These are phyloP conservation scores for Coemansia brasiliensis DNA, from an alignment of 192 early-diverging fungal species.

Conservation along the genomic window DNA sequence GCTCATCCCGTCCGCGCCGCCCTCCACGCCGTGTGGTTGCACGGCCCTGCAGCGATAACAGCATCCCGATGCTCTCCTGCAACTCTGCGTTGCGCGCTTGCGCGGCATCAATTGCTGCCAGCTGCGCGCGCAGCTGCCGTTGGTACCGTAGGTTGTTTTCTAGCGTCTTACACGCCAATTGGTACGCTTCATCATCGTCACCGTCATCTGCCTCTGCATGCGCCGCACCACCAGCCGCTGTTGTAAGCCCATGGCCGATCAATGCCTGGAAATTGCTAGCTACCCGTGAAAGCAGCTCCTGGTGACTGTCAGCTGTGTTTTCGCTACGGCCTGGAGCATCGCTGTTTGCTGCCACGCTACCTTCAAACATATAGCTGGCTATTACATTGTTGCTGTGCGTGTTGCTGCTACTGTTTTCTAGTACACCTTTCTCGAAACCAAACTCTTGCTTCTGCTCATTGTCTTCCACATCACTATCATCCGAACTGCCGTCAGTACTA, in stretches of 20 bases:
- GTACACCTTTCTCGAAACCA: neutral
- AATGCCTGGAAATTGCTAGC: constrained; percentile 47
- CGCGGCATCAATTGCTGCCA: constrained; percentile 55
- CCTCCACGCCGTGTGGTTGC: constrained; percentile 37
- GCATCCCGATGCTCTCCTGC: constrained; percentile 35
- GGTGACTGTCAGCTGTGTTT: constrained; percentile 3
- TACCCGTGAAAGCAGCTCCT: constrained; percentile 46
- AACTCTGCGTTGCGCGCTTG: constrained; percentile 50
- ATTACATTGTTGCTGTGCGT: neutral
- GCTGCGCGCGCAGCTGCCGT: constrained; percentile 36
- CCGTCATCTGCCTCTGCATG: constrained; percentile 12
- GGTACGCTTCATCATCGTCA: constrained; percentile 40
- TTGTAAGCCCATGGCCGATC: constrained; percentile 37
- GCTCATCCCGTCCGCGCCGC: constrained; percentile 27
- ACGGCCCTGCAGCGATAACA: constrained; percentile 46
- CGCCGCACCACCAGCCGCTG: constrained; percentile 15
- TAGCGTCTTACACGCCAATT: constrained; percentile 49
- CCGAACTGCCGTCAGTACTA: constrained; percentile 15
- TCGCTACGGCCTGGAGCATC: neutral
- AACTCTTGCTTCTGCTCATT: neutral
- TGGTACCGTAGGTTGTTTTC: constrained; percentile 55
- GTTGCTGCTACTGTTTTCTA: neutral
- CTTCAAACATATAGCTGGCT: constrained; percentile 3
- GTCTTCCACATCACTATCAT: constrained; percentile 18
- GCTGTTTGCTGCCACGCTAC: neutral